Base-by-base conservation (phyloP, 345 rosid genomes). In the Citrus hindsii region DNA sequence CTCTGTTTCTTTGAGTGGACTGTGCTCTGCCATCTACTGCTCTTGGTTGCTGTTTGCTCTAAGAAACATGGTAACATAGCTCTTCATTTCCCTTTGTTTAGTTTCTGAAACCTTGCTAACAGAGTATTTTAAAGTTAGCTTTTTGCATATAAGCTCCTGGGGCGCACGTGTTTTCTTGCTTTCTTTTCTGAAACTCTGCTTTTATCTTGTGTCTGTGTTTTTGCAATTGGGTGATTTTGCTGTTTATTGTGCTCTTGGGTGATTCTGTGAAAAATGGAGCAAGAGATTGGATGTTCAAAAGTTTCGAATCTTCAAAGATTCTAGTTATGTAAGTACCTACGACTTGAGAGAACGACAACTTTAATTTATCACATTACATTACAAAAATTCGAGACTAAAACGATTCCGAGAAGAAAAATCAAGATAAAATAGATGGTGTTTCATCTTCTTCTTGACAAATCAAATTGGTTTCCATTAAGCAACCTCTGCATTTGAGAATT, bases 21-120 rank as follows among this genome's bases (percentile, higher is more conserved):
- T 55, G 71, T 77, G 25, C 79, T 88, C 27, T 79, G 32, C 73
- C 79, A 69, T 79, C 86, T 88, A 25, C 84, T 84, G 53, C 84
- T 87, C 53, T 40, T 88, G 30, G 76, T 83, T 75, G 74, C 69
- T 69, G 94, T 87, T 85, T 78, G 62, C 88, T 89, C 92, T 89
- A 86, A 85, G 37, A 69, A 77, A 56, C 87, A 86, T 64, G 94
- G 95, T 94, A 87, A 77, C 37, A 70, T 78, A 32, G 7, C 19
- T 48, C 40, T 62, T 14, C 9, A 22, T 67, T 7, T 65, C 30
- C 16, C 7, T 63, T 25, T 75, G 4, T 83, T 55, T 7, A 28
- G 4, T 16, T 38, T 53, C 10, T 35, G 18, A 22, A 70, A 21
- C 37, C 53, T 55, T 72, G 42, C n/a, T 6, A 56, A 24, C n/a